phyloP scores from a whole-genome alignment of 106 monocot species.

The Dendrobium nobile region DNA sequence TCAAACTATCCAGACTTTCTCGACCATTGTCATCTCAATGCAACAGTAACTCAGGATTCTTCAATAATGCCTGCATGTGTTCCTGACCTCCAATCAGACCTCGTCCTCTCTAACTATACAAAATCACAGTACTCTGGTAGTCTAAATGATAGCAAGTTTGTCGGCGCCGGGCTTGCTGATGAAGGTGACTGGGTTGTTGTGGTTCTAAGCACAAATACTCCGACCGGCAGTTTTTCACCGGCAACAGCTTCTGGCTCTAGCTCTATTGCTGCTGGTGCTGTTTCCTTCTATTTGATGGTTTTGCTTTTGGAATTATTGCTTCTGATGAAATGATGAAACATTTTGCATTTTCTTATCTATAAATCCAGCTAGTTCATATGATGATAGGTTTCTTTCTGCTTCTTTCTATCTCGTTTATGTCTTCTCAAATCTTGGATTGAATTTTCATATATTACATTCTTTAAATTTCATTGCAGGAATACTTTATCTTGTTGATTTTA shows the following conservation, averaged over 20 bases:
- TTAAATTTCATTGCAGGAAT: too few species aligned
- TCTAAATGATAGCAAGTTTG: constrained; percentile 47
- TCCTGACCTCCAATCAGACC: constrained; percentile 34
- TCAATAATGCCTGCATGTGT: constrained; percentile 74
- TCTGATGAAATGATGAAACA: not conserved
- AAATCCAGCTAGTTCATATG: too few species aligned
- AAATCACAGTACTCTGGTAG: constrained; percentile 61
- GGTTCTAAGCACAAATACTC: constrained; percentile 62
- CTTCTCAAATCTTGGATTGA: too few species aligned
- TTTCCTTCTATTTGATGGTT: constrained; percentile 11
- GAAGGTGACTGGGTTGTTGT: constrained; percentile 86
- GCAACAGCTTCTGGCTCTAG: constrained; percentile 14
- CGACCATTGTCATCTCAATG: constrained; percentile 54
- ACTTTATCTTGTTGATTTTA: too few species aligned
- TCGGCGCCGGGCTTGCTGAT: constrained; percentile 58
- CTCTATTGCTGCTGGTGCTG: constrained; percentile 4
- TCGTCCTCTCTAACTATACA: constrained; percentile 77
- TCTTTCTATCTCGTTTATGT: too few species aligned
- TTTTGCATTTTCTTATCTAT: too few species aligned
- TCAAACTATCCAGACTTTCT: constrained; percentile 59
- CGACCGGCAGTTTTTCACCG: constrained; percentile 30
- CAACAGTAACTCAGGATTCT: constrained; percentile 61
- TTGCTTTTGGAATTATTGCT: constrained; percentile 26
- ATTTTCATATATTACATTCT: too few species aligned
- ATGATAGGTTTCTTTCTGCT: too few species aligned